These are phyloP conservation scores for Tympanopsis confertula DNA, from an alignment of 2,329 filamentous ascomycete genomes.

Conservation along the genomic window DNA sequence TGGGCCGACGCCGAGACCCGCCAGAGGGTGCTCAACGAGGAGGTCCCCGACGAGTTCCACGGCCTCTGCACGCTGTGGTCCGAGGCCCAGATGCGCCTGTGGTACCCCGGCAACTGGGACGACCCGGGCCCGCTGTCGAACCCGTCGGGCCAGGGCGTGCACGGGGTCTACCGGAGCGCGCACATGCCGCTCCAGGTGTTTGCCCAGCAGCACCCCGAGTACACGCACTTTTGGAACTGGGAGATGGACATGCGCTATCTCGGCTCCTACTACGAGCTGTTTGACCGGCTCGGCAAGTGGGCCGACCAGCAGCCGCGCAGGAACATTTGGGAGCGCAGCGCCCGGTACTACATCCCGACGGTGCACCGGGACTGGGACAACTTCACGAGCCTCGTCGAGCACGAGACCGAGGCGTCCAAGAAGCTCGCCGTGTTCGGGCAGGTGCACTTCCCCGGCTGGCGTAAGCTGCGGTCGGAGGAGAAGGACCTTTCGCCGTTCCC, in stretches of 20 bases:
- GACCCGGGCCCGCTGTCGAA: conserved; percentile 43
- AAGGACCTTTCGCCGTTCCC: conserved; percentile 35
- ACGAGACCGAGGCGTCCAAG: conserved; percentile 41
- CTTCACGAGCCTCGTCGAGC: conserved; percentile 53
- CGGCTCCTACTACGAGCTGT: conserved; percentile 62
- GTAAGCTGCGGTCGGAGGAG: conserved; percentile 36
- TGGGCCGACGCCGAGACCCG: conserved; percentile 71
- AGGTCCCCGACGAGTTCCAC: conserved; percentile 64
- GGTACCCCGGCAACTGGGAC: conserved; percentile 63
- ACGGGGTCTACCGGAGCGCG: conserved; percentile 57
- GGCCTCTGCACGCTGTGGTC: conserved; percentile 76
- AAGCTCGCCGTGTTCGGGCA: conserved; percentile 60
- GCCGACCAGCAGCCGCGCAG: conserved; percentile 55
- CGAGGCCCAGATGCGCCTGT: conserved; percentile 69
- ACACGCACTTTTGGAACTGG: conserved; percentile 60
- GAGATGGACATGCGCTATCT: conserved; percentile 58
- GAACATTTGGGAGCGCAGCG: conserved; percentile 67
- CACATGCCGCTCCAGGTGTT: conserved; percentile 56
- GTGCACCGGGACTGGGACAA: conserved; percentile 63
- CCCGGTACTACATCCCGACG: conserved; percentile 65
- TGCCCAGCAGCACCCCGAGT: conserved; percentile 49
- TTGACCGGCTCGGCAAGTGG: conserved; percentile 57
- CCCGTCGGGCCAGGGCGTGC: conserved; percentile 43
- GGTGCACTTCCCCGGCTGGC: conserved; percentile 34
- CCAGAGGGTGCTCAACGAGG: conserved; percentile 54